Evolutionary conservation across 2,329 filamentous ascomycete genomes (phyloP).

Genomic region (Arthrocladium fulminans): DNA sequence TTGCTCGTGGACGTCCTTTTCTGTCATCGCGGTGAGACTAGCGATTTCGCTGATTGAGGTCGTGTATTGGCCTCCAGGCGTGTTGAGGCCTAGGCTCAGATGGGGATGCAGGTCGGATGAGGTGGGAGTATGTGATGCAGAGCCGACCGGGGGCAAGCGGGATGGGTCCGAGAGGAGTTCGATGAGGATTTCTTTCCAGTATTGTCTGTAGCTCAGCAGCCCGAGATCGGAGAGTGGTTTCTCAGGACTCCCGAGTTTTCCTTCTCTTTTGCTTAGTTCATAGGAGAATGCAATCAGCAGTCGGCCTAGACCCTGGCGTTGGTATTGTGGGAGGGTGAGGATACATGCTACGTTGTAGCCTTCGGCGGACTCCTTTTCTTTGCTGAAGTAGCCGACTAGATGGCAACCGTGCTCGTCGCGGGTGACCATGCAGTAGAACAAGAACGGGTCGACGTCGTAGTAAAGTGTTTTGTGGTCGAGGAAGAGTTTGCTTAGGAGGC

Average conservation of each 20-base stretch:
- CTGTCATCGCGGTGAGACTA: constrained; percentile 80
- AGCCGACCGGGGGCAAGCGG: constrained; percentile 34
- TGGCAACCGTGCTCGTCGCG: constrained; percentile 91
- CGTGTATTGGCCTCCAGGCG: constrained; percentile 22
- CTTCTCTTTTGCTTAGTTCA: constrained; percentile 89
- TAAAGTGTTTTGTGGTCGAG: constrained; percentile 92
- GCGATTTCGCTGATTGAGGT: constrained; percentile 83
- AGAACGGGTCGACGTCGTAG: constrained; percentile 76
- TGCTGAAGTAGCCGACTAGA: constrained; percentile 98
- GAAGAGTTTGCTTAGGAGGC: constrained; percentile 89
- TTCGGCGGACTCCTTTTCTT: constrained; percentile 95
- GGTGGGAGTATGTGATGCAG: constrained; percentile 18
- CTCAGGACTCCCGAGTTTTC: constrained; percentile 89
- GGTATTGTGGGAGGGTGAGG: constrained; percentile 88
- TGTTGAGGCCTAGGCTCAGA: constrained; percentile 10
- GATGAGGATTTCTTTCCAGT: constrained; percentile 93
- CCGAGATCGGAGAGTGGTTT: constrained; percentile 93
- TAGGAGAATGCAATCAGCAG: constrained; percentile 96
- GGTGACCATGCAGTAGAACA: constrained; percentile 91
- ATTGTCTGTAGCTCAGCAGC: constrained; percentile 86
- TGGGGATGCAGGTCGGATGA: constrained; percentile 21
- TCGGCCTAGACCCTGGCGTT: constrained; percentile 86
- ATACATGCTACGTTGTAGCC: constrained; percentile 98
- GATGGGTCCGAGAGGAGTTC: constrained; percentile 70
- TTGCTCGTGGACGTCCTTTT: constrained; percentile 90